Base-by-base conservation (phyloP, 768 basidiomycete species). In the Cystobasidium ongulense region DNA sequence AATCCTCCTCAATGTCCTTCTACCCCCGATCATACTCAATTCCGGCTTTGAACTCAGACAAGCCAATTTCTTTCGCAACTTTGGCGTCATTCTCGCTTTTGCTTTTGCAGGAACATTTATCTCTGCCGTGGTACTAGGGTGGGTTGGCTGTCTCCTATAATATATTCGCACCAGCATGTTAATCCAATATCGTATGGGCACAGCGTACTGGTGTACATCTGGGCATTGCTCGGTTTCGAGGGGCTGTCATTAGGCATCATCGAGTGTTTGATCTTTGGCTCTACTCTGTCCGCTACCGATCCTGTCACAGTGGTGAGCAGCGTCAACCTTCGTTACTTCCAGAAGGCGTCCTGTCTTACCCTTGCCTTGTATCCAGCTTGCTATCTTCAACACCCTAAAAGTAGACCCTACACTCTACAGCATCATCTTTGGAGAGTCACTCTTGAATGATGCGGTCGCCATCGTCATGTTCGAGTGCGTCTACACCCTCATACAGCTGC, bases 391-490 rank as follows among this genome's bases (percentile, higher is more conserved):
- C 78, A 91, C 96, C 78, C 90, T 95, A 84, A 96, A 97, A 80
- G 94, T 98, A 78, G 96, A 99, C 82, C 94, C 96, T 0, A 97
- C 98, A 80, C 85, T 99, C 10, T 98, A 98, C 83, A 90, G 88
- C 54, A 86, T 98, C 81, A 99, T 99, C 76, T 99, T 98, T 79
- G 96, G 96, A 31, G 96, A 98, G 82, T 90, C 89, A 82, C 85
- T 99, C 73, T 83, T 99, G 74, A 99, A 99, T 82, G 96, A 99
- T 84, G 96, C 96, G 23, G 96, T 98, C 79, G 92, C 91, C 85
- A 98, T 98, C 84, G 94, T 98, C 81, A 93, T 99, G 90, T 98
- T 98, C 82, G 96, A 99, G 93, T 97, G 81, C 85, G 93, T 89
- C 74, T 1, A 50, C 39, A 39, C 39, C 39, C n/a, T n/a, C n/a